Base-by-base conservation (phyloP, 352 stramenopile species). In the Phytophthora crassamura region DNA sequence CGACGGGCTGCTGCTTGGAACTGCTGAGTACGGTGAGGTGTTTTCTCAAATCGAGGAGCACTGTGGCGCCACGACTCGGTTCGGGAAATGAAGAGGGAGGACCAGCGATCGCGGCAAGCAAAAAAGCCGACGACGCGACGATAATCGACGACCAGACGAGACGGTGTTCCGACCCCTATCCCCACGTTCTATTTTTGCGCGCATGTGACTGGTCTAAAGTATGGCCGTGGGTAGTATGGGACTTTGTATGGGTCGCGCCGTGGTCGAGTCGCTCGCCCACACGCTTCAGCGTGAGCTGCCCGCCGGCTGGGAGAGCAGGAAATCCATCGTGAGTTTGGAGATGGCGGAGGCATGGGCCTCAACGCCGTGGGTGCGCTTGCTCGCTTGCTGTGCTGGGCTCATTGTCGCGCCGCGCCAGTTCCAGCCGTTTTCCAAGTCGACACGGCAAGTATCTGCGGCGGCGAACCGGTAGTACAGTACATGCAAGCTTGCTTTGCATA, bases 171-270 rank as follows among this genome's bases (percentile, higher is more conserved):
- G 67, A 71, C 62, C 61, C 60, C 57, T 72, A 71, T 56, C 60
- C 59, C 25, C 61, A 46, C 46, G 53, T 74, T 75, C 62, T 71
- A 75, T 69, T 75, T 75, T 75, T 72, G 51, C 33, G 25, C 47
- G 41, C 30, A 5, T 34, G 43, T 30, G n/a, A 48, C 25, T 46
- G 7, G 4, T 22, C 8, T 43, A 42, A 28, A 39, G 20, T 60
- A 50, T 39, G 18, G 48, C 41, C 36, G 61, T 30, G 25, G 25
- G 22, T 43, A 22, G 38, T 43, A 43, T 43, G 38, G 38, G 38
- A 43, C 38, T 43, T 43, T 43, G 38, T 43, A 43, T 16, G 41
- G 25, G 4, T 4, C 25, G 25, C 25, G 25, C 3, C 25, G 25
- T 30, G 6, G 25, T 30, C 25, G 25, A 30, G 25, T 30, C 25